phyloP scores from a whole-genome alignment of 352 stramenopile genomes.

The Globisporangium abappressorium region DNA sequence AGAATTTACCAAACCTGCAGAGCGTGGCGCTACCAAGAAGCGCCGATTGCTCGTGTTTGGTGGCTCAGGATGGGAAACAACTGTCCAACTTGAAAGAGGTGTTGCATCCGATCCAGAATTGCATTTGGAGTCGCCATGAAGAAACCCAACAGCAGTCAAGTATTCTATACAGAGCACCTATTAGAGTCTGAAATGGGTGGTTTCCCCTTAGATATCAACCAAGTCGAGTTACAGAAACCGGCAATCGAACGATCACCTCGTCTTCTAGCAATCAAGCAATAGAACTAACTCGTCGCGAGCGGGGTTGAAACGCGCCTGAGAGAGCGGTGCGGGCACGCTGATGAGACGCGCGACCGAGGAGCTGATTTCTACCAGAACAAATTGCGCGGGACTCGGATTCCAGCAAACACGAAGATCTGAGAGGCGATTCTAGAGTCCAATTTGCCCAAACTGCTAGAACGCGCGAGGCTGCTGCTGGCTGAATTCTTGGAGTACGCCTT shows the following conservation, averaged over 20 bases:
- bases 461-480: too few relatives aligned
- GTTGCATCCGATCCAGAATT: background rate
- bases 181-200: too few relatives aligned
- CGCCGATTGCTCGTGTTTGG: background rate
- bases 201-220: too few relatives aligned
- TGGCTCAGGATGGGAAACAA: background rate
- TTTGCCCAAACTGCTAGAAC: background rate
- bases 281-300: too few relatives aligned
- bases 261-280: too few relatives aligned
- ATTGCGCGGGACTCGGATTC: background rate
- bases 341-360: slow-evolving; percentile 46
- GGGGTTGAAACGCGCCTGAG: slow-evolving; percentile 72
- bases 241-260: too few relatives aligned
- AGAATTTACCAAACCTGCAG: background rate
- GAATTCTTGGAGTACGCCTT: background rate
- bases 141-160: too few relatives aligned
- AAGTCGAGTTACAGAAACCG: too few relatives aligned
- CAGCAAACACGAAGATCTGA: background rate
- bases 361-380: slow-evolving; percentile 29
- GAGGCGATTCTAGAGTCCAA: background rate
- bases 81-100: slow-evolving; percentile 2
- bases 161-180: too few relatives aligned
- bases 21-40: background rate
- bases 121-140: background rate
- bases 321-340: slow-evolving; percentile 54